Conservation (phyloP, 768 basidiomycete species). For the Tricholoma matsutake region DNA sequence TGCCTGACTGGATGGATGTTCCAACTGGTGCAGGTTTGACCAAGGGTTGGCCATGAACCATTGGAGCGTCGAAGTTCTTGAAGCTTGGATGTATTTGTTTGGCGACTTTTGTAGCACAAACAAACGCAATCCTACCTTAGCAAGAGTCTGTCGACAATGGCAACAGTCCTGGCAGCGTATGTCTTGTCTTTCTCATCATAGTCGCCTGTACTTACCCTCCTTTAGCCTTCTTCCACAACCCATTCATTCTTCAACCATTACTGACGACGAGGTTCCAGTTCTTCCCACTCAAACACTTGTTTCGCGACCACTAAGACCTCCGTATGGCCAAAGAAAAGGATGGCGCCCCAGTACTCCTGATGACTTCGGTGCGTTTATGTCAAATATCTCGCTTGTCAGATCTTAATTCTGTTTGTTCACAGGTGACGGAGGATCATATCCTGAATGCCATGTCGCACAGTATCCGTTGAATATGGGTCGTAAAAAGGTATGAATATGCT, state of each 20-base stretch:
- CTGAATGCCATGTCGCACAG: slow-evolving; percentile 96
- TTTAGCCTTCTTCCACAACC: slow-evolving; percentile 68
- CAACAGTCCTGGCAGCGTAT: slow-evolving; percentile 72
- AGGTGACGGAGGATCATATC: slow-evolving; percentile 87
- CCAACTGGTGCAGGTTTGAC: slow-evolving; percentile 4
- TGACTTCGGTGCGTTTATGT: slow-evolving; percentile 68
- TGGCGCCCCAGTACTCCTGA: slow-evolving; percentile 85
- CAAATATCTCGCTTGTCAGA: neutral
- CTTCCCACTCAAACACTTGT: slow-evolving; percentile 39
- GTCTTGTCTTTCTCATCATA: slow-evolving; percentile 27
- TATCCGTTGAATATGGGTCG: slow-evolving; percentile 94
- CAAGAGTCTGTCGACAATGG: slow-evolving; percentile 25
- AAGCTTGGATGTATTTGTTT: neutral
- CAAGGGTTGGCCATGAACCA: slow-evolving; percentile 1
- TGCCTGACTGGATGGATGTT: slow-evolving; percentile 18
- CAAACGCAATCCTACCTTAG: slow-evolving; percentile 6
- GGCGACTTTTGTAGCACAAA: slow-evolving; percentile 14
- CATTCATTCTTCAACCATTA: slow-evolving; percentile 44
- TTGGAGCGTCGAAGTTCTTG: neutral
- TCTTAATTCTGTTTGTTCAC: slow-evolving; percentile 6
- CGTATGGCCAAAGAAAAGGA: slow-evolving; percentile 79
- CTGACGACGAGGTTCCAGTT: slow-evolving; percentile 63
- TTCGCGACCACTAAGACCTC: slow-evolving; percentile 58
- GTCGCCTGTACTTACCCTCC: slow-evolving; percentile 6
- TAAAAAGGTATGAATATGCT: slow-evolving; percentile 70